Evolutionary conservation across 495 filamentous ascomycete species (phyloP).

Genomic region (Penicillium angulare): DNA sequence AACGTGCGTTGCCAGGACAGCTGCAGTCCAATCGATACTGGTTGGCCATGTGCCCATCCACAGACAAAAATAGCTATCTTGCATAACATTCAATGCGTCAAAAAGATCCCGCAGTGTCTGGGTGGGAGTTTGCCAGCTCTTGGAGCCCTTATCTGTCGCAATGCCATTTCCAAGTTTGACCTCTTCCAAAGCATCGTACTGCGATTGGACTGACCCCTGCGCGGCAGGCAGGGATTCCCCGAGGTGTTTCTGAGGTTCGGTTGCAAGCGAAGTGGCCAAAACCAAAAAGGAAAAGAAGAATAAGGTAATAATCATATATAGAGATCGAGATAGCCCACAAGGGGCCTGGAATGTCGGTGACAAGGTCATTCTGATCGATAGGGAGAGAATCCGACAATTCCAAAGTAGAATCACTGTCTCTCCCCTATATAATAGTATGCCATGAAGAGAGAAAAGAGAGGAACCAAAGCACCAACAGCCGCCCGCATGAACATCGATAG

Average conservation of each 20-base stretch:
- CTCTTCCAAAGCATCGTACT: slow-evolving; percentile 5
- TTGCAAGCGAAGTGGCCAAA: slow-evolving; percentile 30
- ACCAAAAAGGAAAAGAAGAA: slow-evolving; percentile 18
- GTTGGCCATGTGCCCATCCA: slow-evolving; percentile 82
- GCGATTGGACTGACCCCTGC: neutral
- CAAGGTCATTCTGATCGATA: slow-evolving; percentile 15
- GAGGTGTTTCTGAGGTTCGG: slow-evolving; percentile 24
- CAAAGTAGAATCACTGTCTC: too few relatives aligned
- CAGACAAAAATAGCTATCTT: slow-evolving; percentile 71
- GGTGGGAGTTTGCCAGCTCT: slow-evolving; percentile 12
- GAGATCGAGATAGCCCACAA: slow-evolving; percentile 10
- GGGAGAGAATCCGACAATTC: slow-evolving; percentile 2
- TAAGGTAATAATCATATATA: slow-evolving; percentile 23
- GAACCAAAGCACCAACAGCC: neutral
- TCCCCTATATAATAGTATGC: slow-evolving; percentile 22
- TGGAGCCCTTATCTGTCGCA: neutral
- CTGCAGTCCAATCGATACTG: slow-evolving; percentile 92
- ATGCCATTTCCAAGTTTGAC: slow-evolving; percentile 10
- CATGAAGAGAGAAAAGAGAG: neutral
- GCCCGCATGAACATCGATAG: neutral
- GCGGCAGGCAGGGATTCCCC: neutral
- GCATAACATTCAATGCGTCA: slow-evolving; percentile 68
- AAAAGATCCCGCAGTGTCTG: slow-evolving; percentile 46
- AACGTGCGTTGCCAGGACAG: slow-evolving; percentile 80
- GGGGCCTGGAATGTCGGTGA: slow-evolving; percentile 7